Evolutionary conservation across 495 filamentous ascomycete genomes (phyloP).

Genomic region (Neurospora cerealis): DNA sequence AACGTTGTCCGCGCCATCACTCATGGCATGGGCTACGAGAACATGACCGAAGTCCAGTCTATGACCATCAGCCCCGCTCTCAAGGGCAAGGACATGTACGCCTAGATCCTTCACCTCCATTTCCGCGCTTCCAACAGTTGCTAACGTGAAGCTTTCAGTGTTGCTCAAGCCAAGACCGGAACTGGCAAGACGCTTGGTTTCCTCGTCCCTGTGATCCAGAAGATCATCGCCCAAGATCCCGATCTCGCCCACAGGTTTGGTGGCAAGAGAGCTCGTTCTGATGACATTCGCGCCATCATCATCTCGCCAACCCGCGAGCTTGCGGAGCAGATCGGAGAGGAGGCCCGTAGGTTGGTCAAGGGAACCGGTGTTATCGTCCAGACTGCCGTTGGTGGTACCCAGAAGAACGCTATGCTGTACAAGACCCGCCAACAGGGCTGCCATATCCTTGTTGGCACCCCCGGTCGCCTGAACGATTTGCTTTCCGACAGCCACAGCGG

Average conservation of each 20-base stretch:
- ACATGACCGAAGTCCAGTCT: conserved; percentile 90
- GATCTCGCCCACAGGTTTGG: conserved; percentile 23
- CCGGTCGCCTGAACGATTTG: conserved; percentile 80
- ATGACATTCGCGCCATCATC: conserved; percentile 79
- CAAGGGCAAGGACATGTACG: conserved; percentile 74
- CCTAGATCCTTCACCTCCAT: conserved; percentile 5
- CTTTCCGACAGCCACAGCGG: conserved; percentile 55
- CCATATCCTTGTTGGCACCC: conserved; percentile 83
- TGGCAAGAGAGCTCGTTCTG: conserved; percentile 25
- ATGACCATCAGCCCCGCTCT: conserved; percentile 71
- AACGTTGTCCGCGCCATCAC: conserved; percentile 61
- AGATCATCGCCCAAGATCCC: conserved; percentile 53
- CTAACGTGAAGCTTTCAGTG: conserved; percentile 35
- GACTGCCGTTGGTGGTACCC: conserved; percentile 80
- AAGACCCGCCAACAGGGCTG: conserved; percentile 65
- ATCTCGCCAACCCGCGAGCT: conserved; percentile 93
- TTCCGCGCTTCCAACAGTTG: background rate
- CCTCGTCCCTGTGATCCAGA: conserved; percentile 65
- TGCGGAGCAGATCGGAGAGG: conserved; percentile 84
- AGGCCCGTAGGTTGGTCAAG: conserved; percentile 60
- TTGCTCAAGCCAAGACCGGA: conserved; percentile 82
- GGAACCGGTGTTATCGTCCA: conserved; percentile 68
- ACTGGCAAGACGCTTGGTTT: conserved; percentile 85
- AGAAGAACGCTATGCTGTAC: conserved; percentile 52
- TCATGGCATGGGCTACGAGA: conserved; percentile 60